Conservation (phyloP, 2,329 filamentous ascomycete genomes). For the Thelonectria discophora region DNA sequence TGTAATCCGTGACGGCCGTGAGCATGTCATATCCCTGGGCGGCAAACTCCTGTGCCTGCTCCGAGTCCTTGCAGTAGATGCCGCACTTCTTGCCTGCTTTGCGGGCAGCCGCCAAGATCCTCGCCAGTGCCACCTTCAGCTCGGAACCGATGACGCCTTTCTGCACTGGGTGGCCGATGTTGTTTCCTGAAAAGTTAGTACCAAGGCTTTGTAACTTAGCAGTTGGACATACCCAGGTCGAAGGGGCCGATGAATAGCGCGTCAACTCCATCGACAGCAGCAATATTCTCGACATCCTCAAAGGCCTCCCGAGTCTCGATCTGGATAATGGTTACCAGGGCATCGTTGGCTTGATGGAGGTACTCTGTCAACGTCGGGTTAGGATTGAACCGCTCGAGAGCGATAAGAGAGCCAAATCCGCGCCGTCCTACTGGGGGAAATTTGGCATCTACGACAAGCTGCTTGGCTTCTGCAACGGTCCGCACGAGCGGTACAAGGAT, state of each 20-base stretch:
- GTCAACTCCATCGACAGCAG: slow-evolving; percentile 67
- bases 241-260: slow-evolving; percentile 73
- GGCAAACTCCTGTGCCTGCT: slow-evolving; percentile 62
- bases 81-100: slow-evolving; percentile 73
- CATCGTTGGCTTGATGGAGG: slow-evolving; percentile 59
- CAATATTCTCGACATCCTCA: slow-evolving; percentile 68
- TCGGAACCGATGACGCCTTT: slow-evolving; percentile 67
- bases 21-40: slow-evolving; percentile 68
- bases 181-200: slow-evolving; percentile 56
- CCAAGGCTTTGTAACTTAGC: too few relatives aligned
- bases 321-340: slow-evolving; percentile 71
- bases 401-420: slow-evolving; percentile 59
- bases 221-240: slow-evolving; percentile 60
- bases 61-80: slow-evolving; percentile 62
- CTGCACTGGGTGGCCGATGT: slow-evolving; percentile 69
- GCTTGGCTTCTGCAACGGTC: slow-evolving; percentile 52
- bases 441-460: slow-evolving; percentile 56
- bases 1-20: slow-evolving; percentile 62
- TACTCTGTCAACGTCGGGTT: slow-evolving; percentile 58
- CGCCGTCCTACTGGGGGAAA: slow-evolving; percentile 57
- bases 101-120: slow-evolving; percentile 64
- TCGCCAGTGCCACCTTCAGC: slow-evolving; percentile 66
- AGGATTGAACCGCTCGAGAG: slow-evolving; percentile 53
- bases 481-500: slow-evolving; percentile 55
- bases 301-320: slow-evolving; percentile 73